Percentiles rank a stretch among this genome's conserved stretches.
Conservation (phyloP, 2,329 filamentous ascomycete genomes). For the Cladorrhinum sp. region DNA sequence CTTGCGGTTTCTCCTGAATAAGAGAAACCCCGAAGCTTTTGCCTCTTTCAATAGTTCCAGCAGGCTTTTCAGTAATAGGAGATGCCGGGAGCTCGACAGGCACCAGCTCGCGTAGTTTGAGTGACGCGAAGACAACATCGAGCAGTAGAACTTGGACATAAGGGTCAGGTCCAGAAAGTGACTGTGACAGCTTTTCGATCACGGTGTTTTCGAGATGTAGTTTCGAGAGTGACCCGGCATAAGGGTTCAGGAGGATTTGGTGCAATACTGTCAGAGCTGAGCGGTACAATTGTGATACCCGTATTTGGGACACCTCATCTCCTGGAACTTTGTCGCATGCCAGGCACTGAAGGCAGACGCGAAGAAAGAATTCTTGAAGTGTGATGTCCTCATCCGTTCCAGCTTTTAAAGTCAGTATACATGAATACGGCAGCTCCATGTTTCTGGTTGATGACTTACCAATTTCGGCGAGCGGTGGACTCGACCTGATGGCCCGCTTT, state of each 20-base stretch:
- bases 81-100: conserved; percentile 42
- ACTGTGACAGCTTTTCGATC: conserved; percentile 63
- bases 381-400: conserved; percentile 55
- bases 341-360: conserved; percentile 63
- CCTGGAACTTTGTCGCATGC: conserved; percentile 39
- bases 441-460: conserved; percentile 43
- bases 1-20: conserved; percentile 30
- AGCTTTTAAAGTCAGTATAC: conserved; percentile 38
- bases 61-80: conserved; percentile 47
- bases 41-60: conserved; percentile 41
- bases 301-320: conserved; percentile 40
- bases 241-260: conserved; percentile 64
- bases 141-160: conserved; percentile 75
- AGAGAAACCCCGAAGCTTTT: conserved; percentile 41
- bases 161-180: conserved; percentile 60
- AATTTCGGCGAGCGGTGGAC: conserved; percentile 44
- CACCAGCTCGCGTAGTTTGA: conserved; percentile 60
- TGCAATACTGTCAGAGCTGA: conserved; percentile 68
- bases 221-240: conserved; percentile 55
- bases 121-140: conserved; percentile 70
- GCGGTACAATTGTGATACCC: conserved; percentile 66
- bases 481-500: conserved; percentile 53
- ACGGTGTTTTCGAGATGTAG: conserved; percentile 68
- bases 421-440: not conserved
- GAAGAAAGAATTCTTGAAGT: conserved; percentile 66